Evolutionary conservation across 1,139 yeast species (phyloP).

Genomic region (Lodderomyces theae): DNA sequence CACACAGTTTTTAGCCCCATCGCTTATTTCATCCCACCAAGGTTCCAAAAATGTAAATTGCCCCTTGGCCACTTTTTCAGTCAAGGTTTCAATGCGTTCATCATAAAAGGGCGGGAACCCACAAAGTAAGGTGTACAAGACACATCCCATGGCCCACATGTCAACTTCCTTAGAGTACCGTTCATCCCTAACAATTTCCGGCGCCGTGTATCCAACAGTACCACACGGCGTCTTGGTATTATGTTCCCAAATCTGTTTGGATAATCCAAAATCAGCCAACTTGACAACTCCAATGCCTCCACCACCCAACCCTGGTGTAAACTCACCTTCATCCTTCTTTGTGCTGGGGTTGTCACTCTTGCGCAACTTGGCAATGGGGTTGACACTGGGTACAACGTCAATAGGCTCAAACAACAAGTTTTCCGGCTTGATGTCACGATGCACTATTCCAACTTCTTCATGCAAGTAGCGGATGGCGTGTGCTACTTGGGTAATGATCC

Average conservation of each 20-base stretch:
- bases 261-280: constrained; percentile 57
- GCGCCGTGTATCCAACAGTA: constrained; percentile 63
- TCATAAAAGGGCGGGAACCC: constrained; percentile 66
- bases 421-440: constrained; percentile 58
- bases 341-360: constrained; percentile 46
- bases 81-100: constrained; percentile 52
- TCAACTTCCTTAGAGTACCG: constrained; percentile 60
- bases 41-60: constrained; percentile 57
- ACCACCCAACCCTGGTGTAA: constrained; percentile 46
- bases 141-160: constrained; percentile 67
- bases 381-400: constrained; percentile 42
- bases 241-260: constrained; percentile 55
- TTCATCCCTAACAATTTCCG: constrained; percentile 58
- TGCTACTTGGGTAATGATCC: constrained; percentile 51
- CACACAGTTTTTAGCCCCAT: constrained; percentile 64
- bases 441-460: constrained; percentile 56
- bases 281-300: constrained; percentile 53
- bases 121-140: constrained; percentile 55
- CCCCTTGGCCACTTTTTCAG: constrained; percentile 58
- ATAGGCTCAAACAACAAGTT: constrained; percentile 61
- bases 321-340: constrained; percentile 54
- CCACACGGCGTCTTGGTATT: constrained; percentile 65
- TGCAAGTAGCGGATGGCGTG: constrained; percentile 49
- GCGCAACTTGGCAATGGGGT: constrained; percentile 39
- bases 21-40: constrained; percentile 63